phyloP scores from a whole-genome alignment of 345 rosid species.

The Acer saccharum region DNA sequence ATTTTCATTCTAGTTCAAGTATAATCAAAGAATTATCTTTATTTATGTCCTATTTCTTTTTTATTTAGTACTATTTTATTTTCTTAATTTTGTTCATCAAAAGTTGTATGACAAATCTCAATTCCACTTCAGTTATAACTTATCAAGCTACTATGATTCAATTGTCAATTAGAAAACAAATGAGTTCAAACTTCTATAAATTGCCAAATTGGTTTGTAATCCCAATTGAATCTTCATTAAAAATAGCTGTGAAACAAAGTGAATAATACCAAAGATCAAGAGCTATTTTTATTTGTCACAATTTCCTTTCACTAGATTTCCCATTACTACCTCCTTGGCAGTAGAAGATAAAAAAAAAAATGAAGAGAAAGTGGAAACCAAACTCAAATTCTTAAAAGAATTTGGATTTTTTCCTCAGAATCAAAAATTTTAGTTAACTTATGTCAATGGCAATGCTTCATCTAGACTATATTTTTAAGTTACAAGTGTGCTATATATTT shows the following conservation, averaged over 20 bases:
- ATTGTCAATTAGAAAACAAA: no score
- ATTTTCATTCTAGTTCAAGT: no score
- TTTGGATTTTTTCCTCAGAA: neutral
- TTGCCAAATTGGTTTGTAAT: no score
- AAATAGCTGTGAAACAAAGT: neutral
- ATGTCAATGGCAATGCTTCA: neutral
- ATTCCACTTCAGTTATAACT: no score
- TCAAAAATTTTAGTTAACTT: neutral
- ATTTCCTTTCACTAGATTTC: neutral
- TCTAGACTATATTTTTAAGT: neutral
- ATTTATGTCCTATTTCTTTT: no score
- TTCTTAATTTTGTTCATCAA: no score
- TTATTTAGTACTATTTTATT: no score
- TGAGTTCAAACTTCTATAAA: no score
- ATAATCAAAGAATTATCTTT: no score
- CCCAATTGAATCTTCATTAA: no score
- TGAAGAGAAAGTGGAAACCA: neutral
- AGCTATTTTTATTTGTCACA: neutral
- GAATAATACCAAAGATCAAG: neutral
- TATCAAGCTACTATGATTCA: no score
- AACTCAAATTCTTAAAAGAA: neutral
- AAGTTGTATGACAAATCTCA: no score
- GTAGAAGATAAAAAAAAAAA: neutral
- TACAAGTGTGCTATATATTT: neutral
- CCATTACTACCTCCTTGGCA: neutral